Base-by-base conservation (phyloP, 257 asterid genomes). In the Prunella vulgaris region DNA sequence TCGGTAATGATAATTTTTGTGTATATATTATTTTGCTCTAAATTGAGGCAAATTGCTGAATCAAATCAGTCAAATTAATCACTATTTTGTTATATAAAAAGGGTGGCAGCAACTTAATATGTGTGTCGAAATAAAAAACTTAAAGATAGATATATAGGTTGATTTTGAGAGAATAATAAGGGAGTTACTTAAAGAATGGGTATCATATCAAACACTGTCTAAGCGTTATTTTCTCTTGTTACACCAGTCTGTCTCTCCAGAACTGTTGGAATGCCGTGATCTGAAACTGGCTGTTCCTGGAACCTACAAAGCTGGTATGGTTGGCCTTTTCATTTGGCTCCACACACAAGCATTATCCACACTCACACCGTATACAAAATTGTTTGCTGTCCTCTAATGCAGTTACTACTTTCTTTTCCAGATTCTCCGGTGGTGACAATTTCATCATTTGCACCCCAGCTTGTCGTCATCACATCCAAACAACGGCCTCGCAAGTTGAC, bases 401-500 rank as follows among this genome's bases (percentile, higher is more conserved):
- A 38, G 15, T 30, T 46, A 7, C 25, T 28, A 24, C 64, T 72
- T 73, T 15, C 27, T 56, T 79, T 64, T 68, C 42, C 93, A 94
- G 99, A 91, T 82, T 74, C 86, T 56, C 92, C 90, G 1, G 98
- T 89, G 82, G 99, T 94, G 72, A 94, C 97, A 51, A 94, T 94
- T 76, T 78, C 89, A 74, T 89, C 97, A 68, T 94, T 94, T 82
- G 93, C 89, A 38, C 95, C 97, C 76, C 98, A 94, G 80, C 99
- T 94, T 79, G 90, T 89, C 78, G 98, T 94, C 69, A 94, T 94
- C 75, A 87, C 99, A 32, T 94, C 99, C 74, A 94, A 91, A 79
- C 99, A 94, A 77, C 90, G 99, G 22, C 99, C 99, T 53, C 92
- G 99, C 64, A 94, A 88, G 86, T 83, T 91, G 89, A 89, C 99